A percentile compares a stretch with the other conserved stretches of the same genome.
These are phyloP conservation scores for Venturia pyrina DNA, from an alignment of 2,329 filamentous ascomycete species.

Conservation along the genomic window DNA sequence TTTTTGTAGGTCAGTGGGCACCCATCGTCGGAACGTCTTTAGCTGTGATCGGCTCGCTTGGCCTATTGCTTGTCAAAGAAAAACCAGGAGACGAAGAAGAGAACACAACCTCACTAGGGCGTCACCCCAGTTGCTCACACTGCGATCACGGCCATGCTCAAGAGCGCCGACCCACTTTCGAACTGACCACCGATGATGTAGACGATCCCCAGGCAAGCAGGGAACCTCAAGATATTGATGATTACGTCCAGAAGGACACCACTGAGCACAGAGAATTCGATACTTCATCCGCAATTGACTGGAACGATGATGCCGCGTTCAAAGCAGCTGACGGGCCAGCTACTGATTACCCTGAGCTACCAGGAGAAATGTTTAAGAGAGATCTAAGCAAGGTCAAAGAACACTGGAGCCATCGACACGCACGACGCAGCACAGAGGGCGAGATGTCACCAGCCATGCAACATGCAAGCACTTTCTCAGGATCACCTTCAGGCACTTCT, in stretches of 20 bases:
- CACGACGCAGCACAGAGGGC: not conserved
- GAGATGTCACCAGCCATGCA: not conserved
- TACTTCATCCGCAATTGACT: conserved; percentile 23
- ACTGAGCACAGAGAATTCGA: not conserved
- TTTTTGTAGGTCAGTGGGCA: conserved; percentile 44
- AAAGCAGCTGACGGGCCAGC: conserved; percentile 35
- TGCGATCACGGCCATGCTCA: conserved; percentile 14
- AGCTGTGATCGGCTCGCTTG: conserved; percentile 49
- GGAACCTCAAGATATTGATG: not conserved
- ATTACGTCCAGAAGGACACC: not conserved
- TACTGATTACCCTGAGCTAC: conserved; percentile 45
- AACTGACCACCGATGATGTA: not conserved
- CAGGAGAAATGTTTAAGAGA: conserved; percentile 35
- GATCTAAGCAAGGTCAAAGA: not conserved
- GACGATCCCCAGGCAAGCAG: not conserved
- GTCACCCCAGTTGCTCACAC: conserved; percentile 18
- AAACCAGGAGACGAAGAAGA: not conserved
- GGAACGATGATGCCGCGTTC: conserved; percentile 36
- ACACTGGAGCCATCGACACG: not conserved
- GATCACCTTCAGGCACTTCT: not conserved
- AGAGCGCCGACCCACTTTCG: conserved; percentile 13
- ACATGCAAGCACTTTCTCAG: not conserved
- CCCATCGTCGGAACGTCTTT: conserved; percentile 48
- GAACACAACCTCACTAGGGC: not conserved
- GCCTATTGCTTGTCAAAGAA: conserved; percentile 37